These are phyloP conservation scores for Isoetes taiwanensis DNA, from an alignment of 75 land plant species.

Conservation along the genomic window DNA sequence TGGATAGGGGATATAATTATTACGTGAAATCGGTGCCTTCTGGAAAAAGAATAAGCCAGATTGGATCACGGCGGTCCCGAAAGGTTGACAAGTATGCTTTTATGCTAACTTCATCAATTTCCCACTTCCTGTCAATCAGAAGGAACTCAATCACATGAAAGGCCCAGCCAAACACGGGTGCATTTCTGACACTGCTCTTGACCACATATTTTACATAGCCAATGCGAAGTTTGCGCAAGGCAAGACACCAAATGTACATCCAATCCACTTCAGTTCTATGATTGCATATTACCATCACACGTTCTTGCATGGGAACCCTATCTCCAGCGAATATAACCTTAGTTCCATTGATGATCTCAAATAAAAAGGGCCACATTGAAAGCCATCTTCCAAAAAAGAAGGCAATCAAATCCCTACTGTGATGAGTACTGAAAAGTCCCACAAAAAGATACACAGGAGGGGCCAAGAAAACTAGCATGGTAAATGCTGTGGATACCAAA, in stretches of 20 bases:
- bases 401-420: conserved; percentile 45
- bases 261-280: conserved; percentile 98
- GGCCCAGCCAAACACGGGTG: conserved; percentile 94
- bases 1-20: no score
- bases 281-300: conserved; percentile 67
- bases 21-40: conserved; percentile 98
- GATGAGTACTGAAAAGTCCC: conserved; percentile 52
- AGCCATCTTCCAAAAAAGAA: conserved; percentile 75
- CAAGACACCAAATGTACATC: conserved; percentile 98
- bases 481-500: conserved; percentile 43
- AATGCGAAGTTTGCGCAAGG: conserved; percentile 54
- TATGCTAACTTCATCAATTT: conserved; percentile 51
- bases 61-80: conserved; percentile 42
- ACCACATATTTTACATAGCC: conserved; percentile 82
- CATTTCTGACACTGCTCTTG: conserved; percentile 78
- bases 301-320: conserved; percentile 44
- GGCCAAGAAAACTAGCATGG: conserved; percentile 39
- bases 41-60: conserved; percentile 87
- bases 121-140: conserved; percentile 74
- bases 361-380: conserved; percentile 84
- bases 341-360: conserved; percentile 81
- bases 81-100: conserved; percentile 54
- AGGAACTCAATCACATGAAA: conserved; percentile 86
- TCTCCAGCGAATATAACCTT: conserved; percentile 85
- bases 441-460: conserved; percentile 35